These are phyloP conservation scores for Apium graveolens DNA, from an alignment of 129 eudicot genomes.

Conservation along the genomic window DNA sequence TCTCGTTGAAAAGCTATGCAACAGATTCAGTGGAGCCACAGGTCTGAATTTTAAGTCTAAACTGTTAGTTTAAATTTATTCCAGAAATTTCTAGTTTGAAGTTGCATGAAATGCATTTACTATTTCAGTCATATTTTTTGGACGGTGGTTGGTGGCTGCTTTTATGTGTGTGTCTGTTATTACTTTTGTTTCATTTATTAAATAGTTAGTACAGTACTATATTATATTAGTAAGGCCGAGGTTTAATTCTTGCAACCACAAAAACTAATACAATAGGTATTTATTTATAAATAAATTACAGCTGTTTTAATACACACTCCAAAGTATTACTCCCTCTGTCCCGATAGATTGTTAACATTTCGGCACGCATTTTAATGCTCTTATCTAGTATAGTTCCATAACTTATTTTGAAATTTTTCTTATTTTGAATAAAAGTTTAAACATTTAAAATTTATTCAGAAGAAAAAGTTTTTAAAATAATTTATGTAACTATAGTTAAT, in stretches of 20 bases:
- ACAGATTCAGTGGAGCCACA: conserved; percentile 83
- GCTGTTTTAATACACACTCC: too few species aligned
- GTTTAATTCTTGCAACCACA: background rate
- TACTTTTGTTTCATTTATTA: background rate
- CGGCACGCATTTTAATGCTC: too few species aligned
- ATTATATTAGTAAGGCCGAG: background rate
- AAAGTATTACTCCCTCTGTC: too few species aligned
- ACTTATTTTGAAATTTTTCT: too few species aligned
- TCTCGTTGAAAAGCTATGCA: conserved; percentile 92
- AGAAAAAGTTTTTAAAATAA: too few species aligned
- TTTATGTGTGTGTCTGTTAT: background rate
- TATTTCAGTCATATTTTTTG: background rate
- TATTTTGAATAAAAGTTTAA: too few species aligned
- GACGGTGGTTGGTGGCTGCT: background rate
- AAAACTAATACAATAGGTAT: too few species aligned
- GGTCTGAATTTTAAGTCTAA: conserved; percentile 30
- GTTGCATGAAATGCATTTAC: background rate
- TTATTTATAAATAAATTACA: too few species aligned
- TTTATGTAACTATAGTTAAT: too few species aligned
- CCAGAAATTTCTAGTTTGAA: background rate
- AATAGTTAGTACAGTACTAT: background rate
- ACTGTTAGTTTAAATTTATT: background rate
- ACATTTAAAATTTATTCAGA: too few species aligned
- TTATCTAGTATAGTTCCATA: too few species aligned
- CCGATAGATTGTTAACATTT: too few species aligned